Evolutionary conservation across 2,329 filamentous ascomycete species (phyloP).

Genomic region (Chaetoscypha palmicola): DNA sequence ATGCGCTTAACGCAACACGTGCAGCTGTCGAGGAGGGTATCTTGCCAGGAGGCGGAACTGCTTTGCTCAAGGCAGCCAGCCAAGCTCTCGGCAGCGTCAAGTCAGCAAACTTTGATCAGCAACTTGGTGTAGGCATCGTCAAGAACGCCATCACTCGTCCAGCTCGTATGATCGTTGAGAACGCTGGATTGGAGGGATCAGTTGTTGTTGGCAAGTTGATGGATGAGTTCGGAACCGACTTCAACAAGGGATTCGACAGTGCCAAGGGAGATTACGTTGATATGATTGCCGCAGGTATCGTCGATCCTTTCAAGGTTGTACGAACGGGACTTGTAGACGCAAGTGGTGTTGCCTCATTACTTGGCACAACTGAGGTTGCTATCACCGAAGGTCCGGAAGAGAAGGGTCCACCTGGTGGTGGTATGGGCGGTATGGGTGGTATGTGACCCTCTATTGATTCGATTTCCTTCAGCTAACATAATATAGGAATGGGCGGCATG

Average conservation of each 20-base stretch:
- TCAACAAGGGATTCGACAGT: conserved; percentile 98
- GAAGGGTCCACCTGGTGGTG: conserved; percentile 58
- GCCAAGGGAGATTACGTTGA: conserved; percentile 97
- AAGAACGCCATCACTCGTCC: conserved; percentile 97
- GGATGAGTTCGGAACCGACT: conserved; percentile 84
- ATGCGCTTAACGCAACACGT: conserved; percentile 95
- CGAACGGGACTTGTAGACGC: conserved; percentile 93
- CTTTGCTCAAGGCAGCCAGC: conserved; percentile 90
- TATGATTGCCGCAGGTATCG: conserved; percentile 95
- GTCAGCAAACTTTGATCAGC: conserved; percentile 95
- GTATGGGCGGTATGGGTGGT: conserved; percentile 39
- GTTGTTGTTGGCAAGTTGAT: conserved; percentile 97
- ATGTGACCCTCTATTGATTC: conserved; percentile 24
- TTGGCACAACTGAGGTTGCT: conserved; percentile 96
- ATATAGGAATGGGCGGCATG: conserved; percentile 33
- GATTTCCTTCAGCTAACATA: conserved; percentile 12
- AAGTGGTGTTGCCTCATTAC: conserved; percentile 89
- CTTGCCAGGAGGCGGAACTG: conserved; percentile 95
- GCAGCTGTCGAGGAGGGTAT: conserved; percentile 99
- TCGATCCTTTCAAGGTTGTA: conserved; percentile 99
- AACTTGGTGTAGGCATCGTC: conserved; percentile 94
- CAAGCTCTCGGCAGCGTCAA: conserved; percentile 81
- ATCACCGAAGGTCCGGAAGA: conserved; percentile 98
- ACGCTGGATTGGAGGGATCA: conserved; percentile 90
- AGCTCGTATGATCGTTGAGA: conserved; percentile 93